Evolutionary conservation across 2,329 filamentous ascomycete genomes (phyloP).

Genomic region (Cercospora nicotianae): DNA sequence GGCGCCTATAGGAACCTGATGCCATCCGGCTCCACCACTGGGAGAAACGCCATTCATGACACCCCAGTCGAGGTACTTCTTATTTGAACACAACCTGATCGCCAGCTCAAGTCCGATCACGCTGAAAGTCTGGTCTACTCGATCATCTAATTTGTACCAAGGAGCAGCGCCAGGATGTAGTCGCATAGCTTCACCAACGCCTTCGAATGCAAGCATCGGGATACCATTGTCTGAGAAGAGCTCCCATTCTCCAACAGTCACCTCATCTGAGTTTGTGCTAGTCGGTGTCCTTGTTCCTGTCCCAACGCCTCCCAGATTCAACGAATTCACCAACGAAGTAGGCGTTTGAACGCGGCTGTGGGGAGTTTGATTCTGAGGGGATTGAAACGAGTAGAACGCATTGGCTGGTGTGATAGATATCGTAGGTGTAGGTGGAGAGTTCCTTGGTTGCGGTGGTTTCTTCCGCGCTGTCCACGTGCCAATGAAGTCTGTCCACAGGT

Average conservation of each 20-base stretch:
- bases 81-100: slow-evolving; percentile 14
- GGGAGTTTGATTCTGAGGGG: neutral
- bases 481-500: slow-evolving; percentile 10
- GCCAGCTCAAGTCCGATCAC: slow-evolving; percentile 19
- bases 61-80: neutral
- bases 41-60: neutral
- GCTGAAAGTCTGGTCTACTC: slow-evolving; percentile 12
- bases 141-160: slow-evolving; percentile 1
- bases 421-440: neutral
- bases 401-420: neutral
- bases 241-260: neutral
- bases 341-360: neutral
- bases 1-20: neutral
- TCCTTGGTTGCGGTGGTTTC: neutral
- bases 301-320: neutral
- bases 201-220: slow-evolving; percentile 17
- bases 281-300: neutral
- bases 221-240: neutral
- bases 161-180: neutral
- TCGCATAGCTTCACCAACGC: slow-evolving; percentile 7
- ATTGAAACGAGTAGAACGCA: neutral
- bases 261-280: neutral
- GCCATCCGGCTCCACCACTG: neutral
- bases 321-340: neutral
- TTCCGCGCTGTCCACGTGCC: slow-evolving; percentile 16